These are phyloP conservation scores for Debaryomyces nepalensis DNA, from an alignment of 1,139 yeast species.

Conservation along the genomic window DNA sequence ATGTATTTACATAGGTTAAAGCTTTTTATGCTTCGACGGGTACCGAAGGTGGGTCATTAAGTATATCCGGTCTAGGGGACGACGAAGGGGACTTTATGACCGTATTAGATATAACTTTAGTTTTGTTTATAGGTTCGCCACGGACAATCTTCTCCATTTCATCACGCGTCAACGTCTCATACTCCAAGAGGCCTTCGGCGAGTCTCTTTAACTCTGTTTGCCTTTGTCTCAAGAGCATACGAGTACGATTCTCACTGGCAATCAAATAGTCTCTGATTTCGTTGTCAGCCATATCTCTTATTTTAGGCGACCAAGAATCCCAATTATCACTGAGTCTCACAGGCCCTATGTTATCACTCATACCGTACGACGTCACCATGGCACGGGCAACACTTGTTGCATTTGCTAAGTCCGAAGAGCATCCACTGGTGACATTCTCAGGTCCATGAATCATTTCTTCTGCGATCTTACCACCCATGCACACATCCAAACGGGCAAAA, in stretches of 20 bases:
- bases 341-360: constrained; percentile 94
- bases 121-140: constrained; percentile 75
- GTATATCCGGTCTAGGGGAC: constrained; percentile 12
- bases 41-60: constrained; percentile 26
- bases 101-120: constrained; percentile 72
- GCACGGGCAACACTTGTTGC: constrained; percentile 96
- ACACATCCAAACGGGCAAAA: constrained; percentile 89
- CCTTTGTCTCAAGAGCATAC: constrained; percentile 64
- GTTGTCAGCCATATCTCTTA: constrained; percentile 88
- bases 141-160: constrained; percentile 86
- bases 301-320: constrained; percentile 91
- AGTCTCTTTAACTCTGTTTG: constrained; percentile 78
- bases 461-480: constrained; percentile 99
- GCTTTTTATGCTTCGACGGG: constrained; percentile 22
- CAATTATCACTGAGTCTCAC: constrained; percentile 85
- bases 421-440: constrained; percentile 92
- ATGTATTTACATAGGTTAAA: constrained; percentile 1
- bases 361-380: constrained; percentile 96
- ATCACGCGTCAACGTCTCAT: constrained; percentile 89
- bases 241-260: constrained; percentile 79
- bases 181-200: constrained; percentile 92
- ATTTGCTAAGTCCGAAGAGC: constrained; percentile 85
- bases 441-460: constrained; percentile 91
- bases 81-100: constrained; percentile 57
- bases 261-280: constrained; percentile 81